Evolutionary conservation across 2,329 filamentous ascomycete genomes (phyloP), one percentile per base, ranked within the genome.

Genomic region (Xylaria digitata): DNA sequence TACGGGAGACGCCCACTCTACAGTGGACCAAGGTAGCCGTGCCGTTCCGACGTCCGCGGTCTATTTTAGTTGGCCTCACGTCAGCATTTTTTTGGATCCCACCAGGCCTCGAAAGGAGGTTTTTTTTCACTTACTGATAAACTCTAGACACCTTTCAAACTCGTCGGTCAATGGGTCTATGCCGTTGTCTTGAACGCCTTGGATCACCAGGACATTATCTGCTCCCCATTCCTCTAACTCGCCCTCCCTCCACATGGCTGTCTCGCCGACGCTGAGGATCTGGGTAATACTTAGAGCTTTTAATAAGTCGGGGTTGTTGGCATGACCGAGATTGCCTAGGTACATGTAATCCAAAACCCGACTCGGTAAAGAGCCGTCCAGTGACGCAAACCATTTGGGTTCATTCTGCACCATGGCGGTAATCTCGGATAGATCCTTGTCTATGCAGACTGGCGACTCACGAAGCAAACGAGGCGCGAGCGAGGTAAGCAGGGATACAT

Each of bases 341-440:
- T 99, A 99, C 90, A 99, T 94, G 76, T 98, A 97, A 61, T 94
- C 90, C 48, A 97, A 82, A 45, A 99, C 87, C 15, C 95, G 88
- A 76, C 93, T 97, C 0, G 96, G 96, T 23, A 98, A 85, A 26
- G 93, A 97, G 4, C 96, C 96, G 77, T 98, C 95, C 71, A 97
- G 88, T 61, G 88, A 88, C 32, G 87, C 83, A 63, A 97, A 87
- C 96, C 96, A 99, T 42, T 84, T 82, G 0, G 95, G 95, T 73
- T 93, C 87, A 23, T 86, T 75, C 61, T 81, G 83, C 26, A 85
- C 81, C 52, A 89, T 77, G 4, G 81, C 80, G 11, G 83, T 85
- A 30, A 89, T 83, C 17, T 89, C 83, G 2, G 82, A 76, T 3
- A 87, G 79, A 45, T 85, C 82, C 69, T 85, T 84, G 26, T 82